Conservation (phyloP, 805 yeast genomes). For the Kuraishia piskuri region DNA sequence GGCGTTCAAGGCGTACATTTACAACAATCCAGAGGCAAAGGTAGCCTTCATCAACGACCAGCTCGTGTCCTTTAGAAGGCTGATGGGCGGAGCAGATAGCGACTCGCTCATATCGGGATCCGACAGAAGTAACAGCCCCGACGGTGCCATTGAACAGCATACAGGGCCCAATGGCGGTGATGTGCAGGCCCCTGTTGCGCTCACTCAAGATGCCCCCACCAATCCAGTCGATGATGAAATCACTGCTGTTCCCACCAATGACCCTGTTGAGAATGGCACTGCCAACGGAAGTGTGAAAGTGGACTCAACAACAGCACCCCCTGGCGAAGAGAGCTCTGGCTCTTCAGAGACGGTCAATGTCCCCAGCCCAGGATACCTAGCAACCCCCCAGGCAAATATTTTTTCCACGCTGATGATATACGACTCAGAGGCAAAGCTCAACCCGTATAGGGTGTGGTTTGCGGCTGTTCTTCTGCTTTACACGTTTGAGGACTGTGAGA, state of each 20-base stretch:
- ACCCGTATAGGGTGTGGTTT: constrained; percentile 87
- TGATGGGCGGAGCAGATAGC: constrained; percentile 11
- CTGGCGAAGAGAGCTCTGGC: background rate
- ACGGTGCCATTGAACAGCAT: constrained; percentile 2
- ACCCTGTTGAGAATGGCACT: background rate
- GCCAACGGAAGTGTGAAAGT: background rate
- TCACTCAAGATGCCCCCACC: too few relatives aligned
- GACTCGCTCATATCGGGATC: constrained; percentile 1
- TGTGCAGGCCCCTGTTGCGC: too few relatives aligned
- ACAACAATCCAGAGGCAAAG: constrained; percentile 55
- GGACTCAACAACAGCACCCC: background rate
- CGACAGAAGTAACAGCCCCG: background rate
- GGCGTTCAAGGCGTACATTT: constrained; percentile 60
- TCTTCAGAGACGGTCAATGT: background rate
- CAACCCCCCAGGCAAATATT: constrained; percentile 44
- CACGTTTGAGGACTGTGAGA: constrained; percentile 47
- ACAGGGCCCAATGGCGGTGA: too few relatives aligned
- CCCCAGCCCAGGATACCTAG: constrained; percentile 4
- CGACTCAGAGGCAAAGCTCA: constrained; percentile 60
- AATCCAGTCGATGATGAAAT: background rate
- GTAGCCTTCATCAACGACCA: constrained; percentile 61
- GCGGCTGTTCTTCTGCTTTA: constrained; percentile 58
- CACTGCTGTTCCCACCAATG: constrained; percentile 2
- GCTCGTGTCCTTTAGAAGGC: constrained; percentile 30
- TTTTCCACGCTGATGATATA: constrained; percentile 68